A percentile compares a stretch with the other conserved stretches of the same genome.
These are phyloP conservation scores for Talaromyces piceae DNA, from an alignment of 2,329 filamentous ascomycete genomes.

Conservation along the genomic window DNA sequence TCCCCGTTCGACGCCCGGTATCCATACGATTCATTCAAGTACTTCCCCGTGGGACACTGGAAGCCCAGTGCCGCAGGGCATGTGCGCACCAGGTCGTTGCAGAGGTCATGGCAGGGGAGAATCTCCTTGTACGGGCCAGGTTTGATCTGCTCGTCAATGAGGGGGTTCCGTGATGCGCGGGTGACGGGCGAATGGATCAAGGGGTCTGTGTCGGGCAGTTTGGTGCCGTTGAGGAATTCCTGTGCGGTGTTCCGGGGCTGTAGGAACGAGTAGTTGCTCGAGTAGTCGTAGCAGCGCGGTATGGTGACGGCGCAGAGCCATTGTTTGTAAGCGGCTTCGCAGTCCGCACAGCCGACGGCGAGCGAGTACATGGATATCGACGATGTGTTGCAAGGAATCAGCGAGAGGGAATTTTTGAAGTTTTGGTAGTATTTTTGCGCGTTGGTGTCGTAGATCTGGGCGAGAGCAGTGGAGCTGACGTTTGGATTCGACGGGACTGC, in stretches of 20 bases:
- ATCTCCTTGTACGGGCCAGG: conserved; percentile 94
- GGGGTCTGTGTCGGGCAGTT: conserved; percentile 35
- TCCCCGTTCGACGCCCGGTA: conserved; percentile 27
- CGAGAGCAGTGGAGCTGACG: conserved; percentile 54
- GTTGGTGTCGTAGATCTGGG: conserved; percentile 68
- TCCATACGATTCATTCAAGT: conserved; percentile 47
- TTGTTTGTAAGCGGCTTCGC: conserved; percentile 72
- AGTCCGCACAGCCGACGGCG: conserved; percentile 66
- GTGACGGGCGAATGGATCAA: conserved; percentile 32
- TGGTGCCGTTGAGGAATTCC: conserved; percentile 62
- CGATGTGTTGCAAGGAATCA: conserved; percentile 75
- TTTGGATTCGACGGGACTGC: conserved; percentile 78
- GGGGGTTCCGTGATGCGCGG: conserved; percentile 58
- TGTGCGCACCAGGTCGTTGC: conserved; percentile 74
- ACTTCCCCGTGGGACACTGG: conserved; percentile 56
- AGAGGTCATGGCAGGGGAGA: conserved; percentile 79
- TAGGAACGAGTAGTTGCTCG: conserved; percentile 48
- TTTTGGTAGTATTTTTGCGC: conserved; percentile 62
- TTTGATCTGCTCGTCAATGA: conserved; percentile 63
- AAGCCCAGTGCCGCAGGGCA: conserved; percentile 75
- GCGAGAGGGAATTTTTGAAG: conserved; percentile 74
- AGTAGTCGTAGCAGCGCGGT: conserved; percentile 83
- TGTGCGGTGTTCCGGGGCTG: conserved; percentile 65
- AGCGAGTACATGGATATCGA: conserved; percentile 73
- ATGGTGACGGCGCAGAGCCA: conserved; percentile 95